Evolutionary conservation across 345 rosid genomes (phyloP).

Genomic region (Nephelium lappaceum): DNA sequence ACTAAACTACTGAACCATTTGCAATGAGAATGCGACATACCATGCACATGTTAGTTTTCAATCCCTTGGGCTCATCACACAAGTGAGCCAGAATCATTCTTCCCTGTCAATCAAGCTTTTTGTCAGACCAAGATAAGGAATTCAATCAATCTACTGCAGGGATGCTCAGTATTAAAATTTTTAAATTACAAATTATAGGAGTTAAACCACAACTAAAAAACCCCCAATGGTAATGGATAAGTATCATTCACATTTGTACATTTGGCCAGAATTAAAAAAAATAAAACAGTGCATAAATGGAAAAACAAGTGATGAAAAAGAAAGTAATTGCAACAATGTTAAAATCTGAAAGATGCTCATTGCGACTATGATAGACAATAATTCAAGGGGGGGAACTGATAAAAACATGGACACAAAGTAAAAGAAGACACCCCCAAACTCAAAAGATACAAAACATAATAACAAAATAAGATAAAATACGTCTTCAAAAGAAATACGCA

Average conservation of each 20-base stretch:
- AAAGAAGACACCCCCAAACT: neutral
- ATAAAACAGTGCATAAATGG: neutral
- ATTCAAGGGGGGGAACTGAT: neutral
- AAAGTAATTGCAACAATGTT: neutral
- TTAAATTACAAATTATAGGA: neutral
- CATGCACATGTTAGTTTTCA: slow-evolving; percentile 99
- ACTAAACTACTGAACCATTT: neutral
- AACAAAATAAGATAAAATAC: neutral
- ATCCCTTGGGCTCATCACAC: slow-evolving; percentile 98
- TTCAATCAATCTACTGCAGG: neutral
- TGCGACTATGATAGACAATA: neutral
- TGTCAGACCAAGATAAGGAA: slow-evolving; percentile 15
- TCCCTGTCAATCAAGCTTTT: slow-evolving; percentile 62
- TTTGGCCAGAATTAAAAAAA: too few species aligned
- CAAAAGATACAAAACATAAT: neutral
- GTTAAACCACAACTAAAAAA: neutral
- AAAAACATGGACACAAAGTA: neutral
- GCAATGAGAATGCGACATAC: slow-evolving; percentile 45
- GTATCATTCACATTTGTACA: neutral
- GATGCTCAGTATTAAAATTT: neutral
- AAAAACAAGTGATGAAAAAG: neutral
- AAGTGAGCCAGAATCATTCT: slow-evolving; percentile 98
- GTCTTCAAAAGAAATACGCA: neutral
- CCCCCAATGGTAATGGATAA: neutral
- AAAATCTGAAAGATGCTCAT: neutral